A percentile compares a stretch with the other conserved stretches of the same genome.
Conservation (phyloP, 805 yeast species). For the Yarrowia divulgata region DNA sequence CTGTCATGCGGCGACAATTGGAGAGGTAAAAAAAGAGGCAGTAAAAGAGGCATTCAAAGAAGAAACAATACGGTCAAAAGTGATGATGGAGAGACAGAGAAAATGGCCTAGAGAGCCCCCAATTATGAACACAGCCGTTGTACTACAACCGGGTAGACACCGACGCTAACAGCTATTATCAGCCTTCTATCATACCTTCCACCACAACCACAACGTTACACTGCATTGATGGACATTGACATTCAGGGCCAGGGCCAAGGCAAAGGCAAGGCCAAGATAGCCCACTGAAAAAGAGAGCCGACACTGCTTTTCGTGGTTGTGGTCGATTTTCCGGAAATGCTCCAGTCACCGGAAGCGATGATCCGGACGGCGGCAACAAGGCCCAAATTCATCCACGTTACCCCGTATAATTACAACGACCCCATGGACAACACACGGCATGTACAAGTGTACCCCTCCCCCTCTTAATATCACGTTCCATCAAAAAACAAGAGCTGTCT, state of each 20-base stretch:
- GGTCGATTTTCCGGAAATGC: background rate
- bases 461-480: conserved; percentile 31
- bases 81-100: too few species aligned
- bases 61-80: too few species aligned
- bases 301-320: too few species aligned
- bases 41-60: too few species aligned
- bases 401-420: background rate
- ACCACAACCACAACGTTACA: conserved; percentile 3
- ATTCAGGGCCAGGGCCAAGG: background rate
- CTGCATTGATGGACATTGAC: conserved; percentile 12
- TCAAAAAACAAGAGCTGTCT: background rate
- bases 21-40: too few species aligned
- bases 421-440: too few species aligned
- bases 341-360: background rate
- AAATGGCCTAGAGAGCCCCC: too few species aligned
- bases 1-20: too few species aligned
- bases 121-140: too few species aligned
- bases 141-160: too few species aligned
- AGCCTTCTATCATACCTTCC: too few species aligned
- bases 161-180: too few species aligned
- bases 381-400: background rate
- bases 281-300: conserved; percentile 4
- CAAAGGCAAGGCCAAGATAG: background rate
- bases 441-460: conserved; percentile 11
- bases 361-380: background rate